A percentile compares a stretch with the other conserved stretches of the same genome.
Conservation (phyloP, 768 basidiomycete species). For the Mycena pura region DNA sequence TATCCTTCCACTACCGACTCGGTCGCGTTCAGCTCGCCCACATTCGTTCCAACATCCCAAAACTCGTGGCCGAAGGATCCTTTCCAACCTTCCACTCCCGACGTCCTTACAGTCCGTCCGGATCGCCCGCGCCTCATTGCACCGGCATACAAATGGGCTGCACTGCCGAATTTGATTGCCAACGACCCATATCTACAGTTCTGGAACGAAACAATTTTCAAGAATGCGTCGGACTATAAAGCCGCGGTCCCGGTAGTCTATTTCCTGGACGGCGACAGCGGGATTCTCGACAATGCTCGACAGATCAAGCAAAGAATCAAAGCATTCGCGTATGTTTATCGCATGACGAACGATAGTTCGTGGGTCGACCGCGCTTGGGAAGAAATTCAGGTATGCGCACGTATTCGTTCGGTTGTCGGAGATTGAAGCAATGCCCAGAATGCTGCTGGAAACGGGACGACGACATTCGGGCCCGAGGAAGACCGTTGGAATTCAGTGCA, state of each 20-base stretch:
- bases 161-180: slow-evolving; percentile 78
- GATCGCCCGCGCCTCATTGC: slow-evolving; percentile 93
- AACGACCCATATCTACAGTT: slow-evolving; percentile 83
- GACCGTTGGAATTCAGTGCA: slow-evolving; percentile 87
- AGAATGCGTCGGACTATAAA: slow-evolving; percentile 82
- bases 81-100: slow-evolving; percentile 70
- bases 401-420: background rate
- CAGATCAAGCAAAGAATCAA: slow-evolving; percentile 91
- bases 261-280: slow-evolving; percentile 79
- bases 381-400: slow-evolving; percentile 76
- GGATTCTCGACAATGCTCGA: slow-evolving; percentile 93
- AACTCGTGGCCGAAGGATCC: slow-evolving; percentile 84
- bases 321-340: slow-evolving; percentile 89
- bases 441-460: slow-evolving; percentile 73
- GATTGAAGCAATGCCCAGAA: slow-evolving; percentile 47
- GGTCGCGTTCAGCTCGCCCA: slow-evolving; percentile 73
- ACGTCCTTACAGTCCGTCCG: slow-evolving; percentile 63
- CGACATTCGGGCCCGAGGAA: slow-evolving; percentile 67
- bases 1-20: slow-evolving; percentile 91
- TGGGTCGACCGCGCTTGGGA: slow-evolving; percentile 88
- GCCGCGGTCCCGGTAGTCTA: slow-evolving; percentile 69
- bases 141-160: slow-evolving; percentile 91
- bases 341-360: slow-evolving; percentile 89
- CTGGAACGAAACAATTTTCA: slow-evolving; percentile 93
- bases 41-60: slow-evolving; percentile 59